Evolutionary conservation across 2,329 filamentous ascomycete species (phyloP), one percentile per base, ranked within the genome.

Genomic region (Hortaea werneckii): DNA sequence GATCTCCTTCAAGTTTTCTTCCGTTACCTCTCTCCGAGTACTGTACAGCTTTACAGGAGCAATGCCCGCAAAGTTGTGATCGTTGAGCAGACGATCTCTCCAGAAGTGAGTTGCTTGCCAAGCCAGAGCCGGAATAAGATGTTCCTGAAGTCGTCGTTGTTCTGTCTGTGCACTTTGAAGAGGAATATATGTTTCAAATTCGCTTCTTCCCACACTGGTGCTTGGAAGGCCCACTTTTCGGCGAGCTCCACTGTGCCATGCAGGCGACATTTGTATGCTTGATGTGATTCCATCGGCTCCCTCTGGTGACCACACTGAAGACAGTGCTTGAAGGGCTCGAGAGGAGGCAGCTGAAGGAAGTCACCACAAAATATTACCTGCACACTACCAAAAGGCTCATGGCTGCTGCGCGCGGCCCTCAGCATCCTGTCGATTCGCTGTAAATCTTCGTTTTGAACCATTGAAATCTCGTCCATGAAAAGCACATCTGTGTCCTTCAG

Each of bases 401-500:
- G 20, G 5, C 46, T 12, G 5, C 44, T 40, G 28, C 45, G 34
- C 4, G 44, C 53, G 5, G 13, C 43, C 27, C 45, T 43, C 44
- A 50, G 42, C 20, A 52, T 29, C 5, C 54, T 58, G 47, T 76
- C 73, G 10, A 77, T 58, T 7, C 76, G 67, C 49, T 77, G 72
- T 28, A 79, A 72, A 40, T 72, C 65, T 2, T 68, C 57, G 45
- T 74, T 78, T n/a, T 79, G 75, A 0, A 82, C 68, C 80, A 83
- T 83, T 49, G 74, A 79, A 46, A 84, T 76, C 59, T 83, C 80
- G 52, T 83, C 79, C 11, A 83, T 77, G 26, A 83, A 69, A 1
- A 83, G 65, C 1, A 79, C 73, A 43, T 82, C 67, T 0, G 73
- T 77, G 0, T 59, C 29, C 0, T 13, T 54, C 1, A 79, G 59